Base-by-base conservation (phyloP, 192 early-diverging fungal genomes). In the Phlyctochytrium bullatum region DNA sequence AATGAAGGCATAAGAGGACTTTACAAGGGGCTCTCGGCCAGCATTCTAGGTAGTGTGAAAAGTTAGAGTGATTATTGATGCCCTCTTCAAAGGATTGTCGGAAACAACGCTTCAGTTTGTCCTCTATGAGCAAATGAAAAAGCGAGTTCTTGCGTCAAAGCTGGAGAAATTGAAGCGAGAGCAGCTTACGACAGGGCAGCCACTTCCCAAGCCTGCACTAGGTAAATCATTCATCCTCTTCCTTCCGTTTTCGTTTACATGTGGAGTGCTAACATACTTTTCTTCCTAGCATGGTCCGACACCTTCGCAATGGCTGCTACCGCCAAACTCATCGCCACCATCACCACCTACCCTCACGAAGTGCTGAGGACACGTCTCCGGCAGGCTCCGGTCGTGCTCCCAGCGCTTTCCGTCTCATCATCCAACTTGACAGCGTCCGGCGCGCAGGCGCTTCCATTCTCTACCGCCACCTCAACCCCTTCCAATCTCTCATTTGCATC, bases 71-170 rank as follows among this genome's bases (percentile, higher is more conserved):
- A 31, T 64, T 54, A 23, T 59, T 64, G 17, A 59, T 54, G n/a
- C 54, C 16, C 52, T 10, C 56, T 29, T 14, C 35, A 62, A 73
- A 88, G 91, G 96, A 6, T 84, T 96, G 0, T 82, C 88, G 1
- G 95, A 99, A 67, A 85, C 89, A 36, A 92, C 94, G 0, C 89
- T 97, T 32, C 97, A 99, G 76, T 99, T 96, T 89, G 88, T 94
- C 34, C 87, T 92, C 30, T 99, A 99, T 76, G 97, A 99, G 74
- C 86, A 92, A 29, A 77, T 99, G 30, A 99, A 99, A 73, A 77
- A 79, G 59, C 29, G 61, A 1, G 35, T 83, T 25, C 16, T 57
- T 10, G 54, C 58, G 65, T 73, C 40, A 47, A 47, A 47, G 20
- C 40, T 14, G 40, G 10, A 47, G 20, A 6, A 47, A 6, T 47